A percentile compares a stretch with the other conserved stretches of the same genome.
phyloP scores from a whole-genome alignment of 805 yeast species.

The Phaffomyces thermotolerans region DNA sequence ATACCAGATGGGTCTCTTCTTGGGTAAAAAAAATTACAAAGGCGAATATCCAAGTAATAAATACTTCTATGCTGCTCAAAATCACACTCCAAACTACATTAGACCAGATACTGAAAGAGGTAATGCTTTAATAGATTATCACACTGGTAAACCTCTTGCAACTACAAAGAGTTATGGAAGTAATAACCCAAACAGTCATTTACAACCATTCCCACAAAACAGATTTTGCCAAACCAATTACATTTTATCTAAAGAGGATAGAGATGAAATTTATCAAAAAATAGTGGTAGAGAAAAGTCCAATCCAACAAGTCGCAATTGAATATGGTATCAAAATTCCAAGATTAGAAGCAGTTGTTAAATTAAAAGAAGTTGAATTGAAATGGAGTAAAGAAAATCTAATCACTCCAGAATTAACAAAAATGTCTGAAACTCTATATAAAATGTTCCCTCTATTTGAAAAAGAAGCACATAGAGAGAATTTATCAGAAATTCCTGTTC shows the following conservation, averaged over 20 bases:
- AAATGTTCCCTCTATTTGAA: conserved; percentile 73
- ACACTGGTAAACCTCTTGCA: conserved; percentile 26
- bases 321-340: conserved; percentile 73
- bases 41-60: conserved; percentile 78
- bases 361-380: conserved; percentile 57
- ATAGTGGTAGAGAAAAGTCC: conserved; percentile 44
- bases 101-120: conserved; percentile 45
- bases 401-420: conserved; percentile 48
- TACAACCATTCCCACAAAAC: conserved; percentile 82
- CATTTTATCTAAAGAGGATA: conserved; percentile 51
- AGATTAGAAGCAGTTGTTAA: conserved; percentile 84
- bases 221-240: conserved; percentile 59
- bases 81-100: conserved; percentile 69
- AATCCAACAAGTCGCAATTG: conserved; percentile 68
- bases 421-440: conserved; percentile 58
- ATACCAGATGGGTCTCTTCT: conserved; percentile 59
- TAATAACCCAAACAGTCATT: conserved; percentile 11
- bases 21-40: conserved; percentile 78
- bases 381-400: conserved; percentile 46
- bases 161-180: conserved; percentile 6
- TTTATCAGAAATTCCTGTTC: conserved; percentile 90
- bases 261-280: conserved; percentile 51
- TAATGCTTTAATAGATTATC: conserved; percentile 27
- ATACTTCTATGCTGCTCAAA: conserved; percentile 57
- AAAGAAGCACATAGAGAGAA: conserved; percentile 51